Evolutionary conservation across 1,139 yeast genomes (phyloP).

Genomic region (Oligophagozyma castellii): DNA sequence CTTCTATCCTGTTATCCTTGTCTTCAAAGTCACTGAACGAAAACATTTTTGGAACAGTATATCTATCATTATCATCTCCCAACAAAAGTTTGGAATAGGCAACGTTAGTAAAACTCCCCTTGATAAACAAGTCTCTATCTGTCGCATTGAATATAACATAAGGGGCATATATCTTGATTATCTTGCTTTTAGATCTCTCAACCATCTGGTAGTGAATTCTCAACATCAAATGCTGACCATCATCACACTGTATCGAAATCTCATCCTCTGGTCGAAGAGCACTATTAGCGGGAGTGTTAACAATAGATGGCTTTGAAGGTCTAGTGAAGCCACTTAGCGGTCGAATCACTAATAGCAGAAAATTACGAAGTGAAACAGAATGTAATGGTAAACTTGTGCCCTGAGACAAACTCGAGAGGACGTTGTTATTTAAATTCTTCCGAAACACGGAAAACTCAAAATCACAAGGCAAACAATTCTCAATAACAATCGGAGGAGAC

Average conservation of each 20-base stretch:
- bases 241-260: constrained; percentile 36
- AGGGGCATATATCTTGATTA: constrained; percentile 68
- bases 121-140: constrained; percentile 51
- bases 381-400: constrained; percentile 67
- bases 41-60: constrained; percentile 60
- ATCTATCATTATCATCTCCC: constrained; percentile 19
- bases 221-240: constrained; percentile 56
- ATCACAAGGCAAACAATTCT: constrained; percentile 76
- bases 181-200: constrained; percentile 36
- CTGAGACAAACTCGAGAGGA: constrained; percentile 46
- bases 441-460: constrained; percentile 65
- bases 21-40: constrained; percentile 56
- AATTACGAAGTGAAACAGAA: constrained; percentile 60
- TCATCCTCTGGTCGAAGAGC: constrained; percentile 44
- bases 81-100: constrained; percentile 24
- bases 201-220: constrained; percentile 46
- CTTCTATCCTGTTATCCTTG: constrained; percentile 53
- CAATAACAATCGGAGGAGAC: constrained; percentile 79
- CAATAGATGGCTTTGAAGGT: constrained; percentile 69
- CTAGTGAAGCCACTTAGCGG: constrained; percentile 53
- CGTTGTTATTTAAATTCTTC: constrained; percentile 56
- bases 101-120: constrained; percentile 46
- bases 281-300: constrained; percentile 44
- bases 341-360: constrained; percentile 50
- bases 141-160: constrained; percentile 75